Base-by-base conservation (phyloP, 495 filamentous ascomycete genomes). In the Daldinia decipiens region DNA sequence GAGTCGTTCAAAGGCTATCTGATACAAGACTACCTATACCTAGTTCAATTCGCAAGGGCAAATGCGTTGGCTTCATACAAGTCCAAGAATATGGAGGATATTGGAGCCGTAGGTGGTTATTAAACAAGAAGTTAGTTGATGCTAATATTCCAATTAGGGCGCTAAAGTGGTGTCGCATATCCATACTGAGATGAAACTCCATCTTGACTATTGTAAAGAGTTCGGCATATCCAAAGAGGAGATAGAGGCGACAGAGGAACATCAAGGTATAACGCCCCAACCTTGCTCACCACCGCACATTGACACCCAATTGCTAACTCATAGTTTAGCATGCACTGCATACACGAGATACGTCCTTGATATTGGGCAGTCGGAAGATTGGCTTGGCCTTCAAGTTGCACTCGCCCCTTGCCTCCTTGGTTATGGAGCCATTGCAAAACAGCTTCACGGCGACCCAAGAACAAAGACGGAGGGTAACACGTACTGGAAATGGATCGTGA, bases 401-500 rank as follows among this genome's bases (percentile, higher is more conserved):
- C 84, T 97, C 40, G 91, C 93, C 8, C 94, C 94, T 0, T 98
- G 94, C 74, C 79, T 96, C 39, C 85, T 97, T 26, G 94, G 94
- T 57, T 98, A 98, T 74, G 90, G 87, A n/a, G 85, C 83, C 12
- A 91, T 95, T 71, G 94, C 89, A 7, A 82, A 82, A 56, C 84
- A 90, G 60, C 83, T 97, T 0, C 81, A 89, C 68, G 79, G 80
- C 11, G 85, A 90, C 60, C 76, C 83, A 13, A 76, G 81, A 17
- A 86, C 88, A 3, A 86, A 87, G 57, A 77, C 78, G 52, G 83
- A 90, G 51, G 89, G 86, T 1, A 97, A 96, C 76, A 81, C 80
- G n/a, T 98, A 94, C 80, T 94, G 90, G 89, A 86, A 90, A 56
- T 98, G 94, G 94, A 92, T 98, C 52, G 80, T 93, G 76, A 95